Conservation (phyloP, 163 green algal species). For the Chloromonas sp. region DNA sequence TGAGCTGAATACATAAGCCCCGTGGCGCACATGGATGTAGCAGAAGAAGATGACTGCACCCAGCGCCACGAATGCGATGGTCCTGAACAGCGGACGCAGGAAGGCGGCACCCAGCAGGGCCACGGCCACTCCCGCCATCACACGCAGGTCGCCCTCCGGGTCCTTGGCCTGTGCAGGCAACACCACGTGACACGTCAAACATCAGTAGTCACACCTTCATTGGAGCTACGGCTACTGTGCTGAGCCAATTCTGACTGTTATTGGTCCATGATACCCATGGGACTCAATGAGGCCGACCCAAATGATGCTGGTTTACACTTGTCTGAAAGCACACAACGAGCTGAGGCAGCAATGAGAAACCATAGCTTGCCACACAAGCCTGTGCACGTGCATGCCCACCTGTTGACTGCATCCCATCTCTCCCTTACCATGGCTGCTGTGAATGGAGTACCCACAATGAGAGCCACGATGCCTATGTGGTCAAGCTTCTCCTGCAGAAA, state of each 20-base stretch:
- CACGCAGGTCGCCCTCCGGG: constrained; percentile 26
- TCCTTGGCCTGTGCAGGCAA: constrained; percentile 30
- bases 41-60: constrained; percentile 30
- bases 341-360: too few relatives aligned
- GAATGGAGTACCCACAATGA: constrained; percentile 72
- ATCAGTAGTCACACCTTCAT: not conserved
- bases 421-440: constrained; percentile 53
- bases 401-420: too few relatives aligned
- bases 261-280: too few relatives aligned
- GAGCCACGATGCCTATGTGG: constrained; percentile 73
- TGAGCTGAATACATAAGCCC: too few relatives aligned
- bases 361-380: too few relatives aligned
- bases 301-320: too few relatives aligned
- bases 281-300: too few relatives aligned
- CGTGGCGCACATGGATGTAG: constrained; percentile 12
- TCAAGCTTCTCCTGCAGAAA: constrained; percentile 71
- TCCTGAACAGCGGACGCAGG: constrained; percentile 53
- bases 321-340: too few relatives aligned
- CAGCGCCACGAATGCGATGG: constrained; percentile 51
- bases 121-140: constrained; percentile 13
- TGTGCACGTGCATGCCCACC: too few relatives aligned
- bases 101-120: constrained; percentile 56
- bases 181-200: too few relatives aligned
- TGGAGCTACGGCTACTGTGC: too few relatives aligned
- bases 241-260: not conserved